Conservation (phyloP, 106 monocot genomes). For the Platanthera zijinensis region DNA sequence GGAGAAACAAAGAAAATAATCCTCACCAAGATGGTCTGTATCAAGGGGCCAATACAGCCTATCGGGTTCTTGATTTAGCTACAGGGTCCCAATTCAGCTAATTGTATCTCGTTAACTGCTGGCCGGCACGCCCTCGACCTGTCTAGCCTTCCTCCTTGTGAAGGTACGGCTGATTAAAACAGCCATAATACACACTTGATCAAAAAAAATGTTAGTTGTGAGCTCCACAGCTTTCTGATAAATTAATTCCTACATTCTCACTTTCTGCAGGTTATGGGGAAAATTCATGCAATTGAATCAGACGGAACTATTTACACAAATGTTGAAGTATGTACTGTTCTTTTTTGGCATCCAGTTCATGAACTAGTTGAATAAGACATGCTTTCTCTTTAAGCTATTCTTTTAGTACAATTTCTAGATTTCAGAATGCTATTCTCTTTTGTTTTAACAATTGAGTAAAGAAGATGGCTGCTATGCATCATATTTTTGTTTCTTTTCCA, state of each 20-base stretch:
- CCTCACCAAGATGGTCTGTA: too few relatives aligned
- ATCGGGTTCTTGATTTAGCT: too few relatives aligned
- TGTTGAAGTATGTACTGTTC: slow-evolving; percentile 52
- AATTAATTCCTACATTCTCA: not conserved
- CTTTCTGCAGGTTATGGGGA: slow-evolving; percentile 74
- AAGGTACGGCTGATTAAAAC: too few relatives aligned
- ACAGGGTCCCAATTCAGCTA: too few relatives aligned
- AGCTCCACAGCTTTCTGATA: not conserved
- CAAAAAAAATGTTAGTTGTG: not conserved
- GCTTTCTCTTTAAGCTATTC: not conserved
- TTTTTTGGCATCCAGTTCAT: not conserved
- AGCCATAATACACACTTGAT: not conserved
- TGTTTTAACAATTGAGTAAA: not conserved
- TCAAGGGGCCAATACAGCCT: too few relatives aligned
- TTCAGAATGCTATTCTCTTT: not conserved
- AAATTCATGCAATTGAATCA: slow-evolving; percentile 79
- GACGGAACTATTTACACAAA: slow-evolving; percentile 78
- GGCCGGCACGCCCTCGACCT: too few relatives aligned
- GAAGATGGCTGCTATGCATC: not conserved
- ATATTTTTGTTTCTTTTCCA: not conserved
- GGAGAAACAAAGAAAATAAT: too few relatives aligned
- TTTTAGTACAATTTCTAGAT: not conserved
- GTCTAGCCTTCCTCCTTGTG: too few relatives aligned
- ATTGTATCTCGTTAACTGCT: too few relatives aligned
- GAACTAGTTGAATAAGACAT: not conserved